Base-by-base conservation (phyloP, 129 eudicot genomes). In the Solidago caesia region DNA sequence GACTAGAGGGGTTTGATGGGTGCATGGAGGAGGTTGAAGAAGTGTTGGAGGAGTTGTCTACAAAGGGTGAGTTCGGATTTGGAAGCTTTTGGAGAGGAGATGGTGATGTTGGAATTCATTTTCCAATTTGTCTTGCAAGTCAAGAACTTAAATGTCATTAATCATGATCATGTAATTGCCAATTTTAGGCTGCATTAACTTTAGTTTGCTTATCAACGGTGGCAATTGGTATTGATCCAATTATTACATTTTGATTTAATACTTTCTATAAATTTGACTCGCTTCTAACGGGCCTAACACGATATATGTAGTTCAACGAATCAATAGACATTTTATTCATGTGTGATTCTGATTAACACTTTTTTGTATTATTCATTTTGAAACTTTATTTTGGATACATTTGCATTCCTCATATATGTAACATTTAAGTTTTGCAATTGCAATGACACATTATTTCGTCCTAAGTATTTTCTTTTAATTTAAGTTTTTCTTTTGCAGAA, bases 41-140 rank as follows among this genome's bases (percentile, higher is more conserved):
- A 79, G 96, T 81, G 10, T 75, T 92, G 73, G 89, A 85, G 75
- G 96, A 82, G 43, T 79, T 92, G 64, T 84, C 87, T 46, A 45
- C 64, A 39, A 86, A 80, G 62, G 96, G 98, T 63, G 96, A 85
- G 86, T 88, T 93, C 85, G 89, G 87, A 64, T 90, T 93, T 72
- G 98, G 98, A 42, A 93, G 97, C 70, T 90, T 93, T 76, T 90
- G 96, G 96, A 85, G 82, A 66, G 87, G 86, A 26, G 92, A 86
- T 59, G 90, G 77, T 53, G 71, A 74, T 55, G 71, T 59, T 51
- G 71, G 71, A 29, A 39, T 57, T 65, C 13, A 81, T 67, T 71
- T 83, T 41, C 84, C 83, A 49, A 42, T 79, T 33, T 73, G 82
- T 70, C 16, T 84, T 27, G 81, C 79, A 70, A 75, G 70, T 8